Evolutionary conservation across 805 yeast genomes (phyloP).

Genomic region (Suhomyces vadensis): DNA sequence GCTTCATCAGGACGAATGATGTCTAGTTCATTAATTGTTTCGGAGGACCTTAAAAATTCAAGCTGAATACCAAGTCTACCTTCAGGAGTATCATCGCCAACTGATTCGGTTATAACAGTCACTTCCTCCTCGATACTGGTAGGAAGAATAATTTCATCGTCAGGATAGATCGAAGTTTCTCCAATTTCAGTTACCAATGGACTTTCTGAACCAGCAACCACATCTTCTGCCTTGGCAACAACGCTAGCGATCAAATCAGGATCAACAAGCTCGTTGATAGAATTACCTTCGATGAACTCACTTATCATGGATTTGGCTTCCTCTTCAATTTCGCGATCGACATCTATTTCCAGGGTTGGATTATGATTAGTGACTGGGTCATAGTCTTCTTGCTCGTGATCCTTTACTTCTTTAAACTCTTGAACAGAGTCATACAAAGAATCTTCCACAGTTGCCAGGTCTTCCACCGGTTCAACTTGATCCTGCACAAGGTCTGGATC

Average conservation of each 20-base stretch:
- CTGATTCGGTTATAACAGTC: too few relatives aligned
- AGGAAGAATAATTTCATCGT: slow-evolving; percentile 1
- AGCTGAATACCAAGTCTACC: not conserved
- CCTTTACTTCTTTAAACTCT: not conserved
- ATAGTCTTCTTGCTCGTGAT: not conserved
- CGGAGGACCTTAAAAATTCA: not conserved
- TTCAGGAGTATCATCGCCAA: not conserved
- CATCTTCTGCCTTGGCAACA: slow-evolving; percentile 1
- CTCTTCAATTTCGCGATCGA: not conserved
- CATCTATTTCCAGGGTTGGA: too few relatives aligned
- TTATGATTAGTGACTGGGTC: too few relatives aligned
- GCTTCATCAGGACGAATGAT: not conserved
- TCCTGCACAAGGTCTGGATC: too few relatives aligned
- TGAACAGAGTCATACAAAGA: not conserved
- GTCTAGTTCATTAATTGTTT: not conserved
- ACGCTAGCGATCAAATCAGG: not conserved
- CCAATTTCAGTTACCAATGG: not conserved
- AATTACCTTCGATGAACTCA: not conserved
- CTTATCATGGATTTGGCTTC: not conserved
- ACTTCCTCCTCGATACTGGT: slow-evolving; percentile 2
- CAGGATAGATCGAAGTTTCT: not conserved
- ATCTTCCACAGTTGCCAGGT: too few relatives aligned
- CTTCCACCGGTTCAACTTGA: too few relatives aligned
- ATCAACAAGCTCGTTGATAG: not conserved
- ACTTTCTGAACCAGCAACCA: not conserved